Conservation (phyloP, 108 stramenopile species). For the Skeletonema potamos region DNA sequence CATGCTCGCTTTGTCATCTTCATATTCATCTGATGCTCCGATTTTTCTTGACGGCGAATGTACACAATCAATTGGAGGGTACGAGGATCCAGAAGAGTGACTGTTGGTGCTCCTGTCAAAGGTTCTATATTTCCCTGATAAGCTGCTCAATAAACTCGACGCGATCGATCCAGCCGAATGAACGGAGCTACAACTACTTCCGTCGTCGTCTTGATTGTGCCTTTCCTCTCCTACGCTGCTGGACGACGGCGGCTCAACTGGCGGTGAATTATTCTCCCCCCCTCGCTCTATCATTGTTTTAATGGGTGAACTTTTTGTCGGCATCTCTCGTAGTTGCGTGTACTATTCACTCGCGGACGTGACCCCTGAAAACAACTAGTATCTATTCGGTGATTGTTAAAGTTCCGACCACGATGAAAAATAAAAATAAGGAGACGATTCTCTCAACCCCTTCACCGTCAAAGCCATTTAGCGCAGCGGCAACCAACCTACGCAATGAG, state of each 20-base stretch:
- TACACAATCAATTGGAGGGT: neutral
- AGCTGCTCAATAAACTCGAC: neutral
- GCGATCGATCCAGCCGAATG: neutral
- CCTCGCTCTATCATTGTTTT: neutral
- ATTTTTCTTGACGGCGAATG: neutral
- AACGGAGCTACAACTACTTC: neutral
- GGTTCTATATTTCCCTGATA: neutral
- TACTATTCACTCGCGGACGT: no score
- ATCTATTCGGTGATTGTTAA: no score
- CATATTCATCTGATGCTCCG: constrained; percentile 2
- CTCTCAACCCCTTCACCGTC: no score
- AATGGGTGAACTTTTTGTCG: neutral
- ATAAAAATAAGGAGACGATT: no score
- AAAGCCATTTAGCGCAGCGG: no score
- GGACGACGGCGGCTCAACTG: neutral
- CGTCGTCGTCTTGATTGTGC: neutral
- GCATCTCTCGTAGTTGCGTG: no score
- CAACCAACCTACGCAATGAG: no score
- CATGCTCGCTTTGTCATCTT: constrained; percentile 25
- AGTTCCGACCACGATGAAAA: no score
- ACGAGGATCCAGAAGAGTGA: neutral
- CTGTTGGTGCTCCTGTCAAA: neutral
- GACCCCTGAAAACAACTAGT: no score
- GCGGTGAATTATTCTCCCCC: neutral
- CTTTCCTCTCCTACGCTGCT: neutral